These are phyloP conservation scores for Carnegiea gigantea DNA, from an alignment of 179 eudicot genomes.

Conservation along the genomic window DNA sequence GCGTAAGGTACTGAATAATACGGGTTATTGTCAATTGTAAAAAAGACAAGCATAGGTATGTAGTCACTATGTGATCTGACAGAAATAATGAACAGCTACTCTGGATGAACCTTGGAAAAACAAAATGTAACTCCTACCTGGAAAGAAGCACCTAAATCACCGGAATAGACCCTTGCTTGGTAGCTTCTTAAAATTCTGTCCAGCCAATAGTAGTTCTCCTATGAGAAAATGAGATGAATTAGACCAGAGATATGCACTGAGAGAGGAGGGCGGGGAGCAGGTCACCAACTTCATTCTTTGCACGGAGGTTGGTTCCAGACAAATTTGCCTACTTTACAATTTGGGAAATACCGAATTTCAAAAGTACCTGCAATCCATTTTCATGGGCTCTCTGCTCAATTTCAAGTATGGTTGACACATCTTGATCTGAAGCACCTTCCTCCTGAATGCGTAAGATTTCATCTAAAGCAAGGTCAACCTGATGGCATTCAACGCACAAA, in stretches of 20 bases:
- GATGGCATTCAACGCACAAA: slow-evolving; percentile 14
- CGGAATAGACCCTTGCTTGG: slow-evolving; percentile 75
- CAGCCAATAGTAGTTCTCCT: slow-evolving; percentile 88
- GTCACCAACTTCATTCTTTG: too few relatives aligned
- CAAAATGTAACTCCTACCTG: slow-evolving; percentile 41
- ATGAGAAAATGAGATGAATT: slow-evolving; percentile 1
- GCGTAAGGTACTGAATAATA: not conserved
- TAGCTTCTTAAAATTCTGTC: slow-evolving; percentile 77
- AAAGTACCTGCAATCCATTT: slow-evolving; percentile 77
- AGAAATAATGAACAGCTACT: not conserved
- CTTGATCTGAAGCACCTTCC: slow-evolving; percentile 80
- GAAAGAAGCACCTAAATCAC: slow-evolving; percentile 67
- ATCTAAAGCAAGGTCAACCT: slow-evolving; percentile 83
- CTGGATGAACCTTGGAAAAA: not conserved
- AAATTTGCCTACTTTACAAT: slow-evolving; percentile 4
- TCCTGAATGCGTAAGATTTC: slow-evolving; percentile 71
- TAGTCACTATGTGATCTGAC: not conserved
- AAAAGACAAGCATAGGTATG: not conserved
- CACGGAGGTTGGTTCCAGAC: not conserved
- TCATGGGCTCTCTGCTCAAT: slow-evolving; percentile 94
- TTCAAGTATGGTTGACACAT: slow-evolving; percentile 73
- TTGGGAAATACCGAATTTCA: slow-evolving; percentile 1
- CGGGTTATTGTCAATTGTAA: not conserved
- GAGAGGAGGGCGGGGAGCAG: too few relatives aligned
- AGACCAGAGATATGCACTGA: not conserved